Percentiles rank a stretch among this genome's conserved stretches.
These are phyloP conservation scores for Colletotrichum liriopes DNA, from an alignment of 2,329 filamentous ascomycete genomes.

Conservation along the genomic window DNA sequence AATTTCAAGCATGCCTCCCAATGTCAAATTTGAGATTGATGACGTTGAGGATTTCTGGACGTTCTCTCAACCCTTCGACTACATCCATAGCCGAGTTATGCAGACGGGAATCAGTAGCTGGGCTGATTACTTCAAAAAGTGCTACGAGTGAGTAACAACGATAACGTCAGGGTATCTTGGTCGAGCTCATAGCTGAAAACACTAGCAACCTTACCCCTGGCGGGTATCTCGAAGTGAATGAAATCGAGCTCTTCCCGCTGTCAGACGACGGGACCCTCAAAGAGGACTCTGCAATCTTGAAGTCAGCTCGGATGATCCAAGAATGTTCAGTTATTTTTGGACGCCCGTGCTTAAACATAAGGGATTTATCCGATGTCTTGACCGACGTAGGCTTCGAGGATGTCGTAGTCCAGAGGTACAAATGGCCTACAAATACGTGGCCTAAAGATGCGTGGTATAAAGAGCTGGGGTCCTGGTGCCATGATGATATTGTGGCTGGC, in stretches of 20 bases:
- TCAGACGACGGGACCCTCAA: constrained; percentile 59
- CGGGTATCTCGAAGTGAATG: constrained; percentile 60
- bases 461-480: constrained; percentile 53
- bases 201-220: constrained; percentile 56
- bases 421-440: constrained; percentile 64
- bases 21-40: constrained; percentile 61
- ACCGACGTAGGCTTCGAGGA: constrained; percentile 65
- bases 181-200: background rate
- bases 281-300: constrained; percentile 3
- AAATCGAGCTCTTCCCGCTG: constrained; percentile 55
- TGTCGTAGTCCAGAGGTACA: constrained; percentile 60
- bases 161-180: background rate
- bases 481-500: constrained; percentile 41
- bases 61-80: constrained; percentile 50
- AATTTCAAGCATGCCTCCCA: constrained; percentile 56
- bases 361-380: constrained; percentile 55
- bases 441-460: constrained; percentile 64
- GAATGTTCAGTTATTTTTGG: constrained; percentile 43
- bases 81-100: constrained; percentile 46
- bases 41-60: constrained; percentile 57
- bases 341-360: constrained; percentile 47
- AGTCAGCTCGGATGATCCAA: background rate
- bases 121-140: constrained; percentile 44
- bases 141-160: constrained; percentile 15
- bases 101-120: constrained; percentile 41